These are phyloP conservation scores for Ceratobasidium sp. DNA, from an alignment of 1,284 basidiomycete genomes.

Conservation along the genomic window DNA sequence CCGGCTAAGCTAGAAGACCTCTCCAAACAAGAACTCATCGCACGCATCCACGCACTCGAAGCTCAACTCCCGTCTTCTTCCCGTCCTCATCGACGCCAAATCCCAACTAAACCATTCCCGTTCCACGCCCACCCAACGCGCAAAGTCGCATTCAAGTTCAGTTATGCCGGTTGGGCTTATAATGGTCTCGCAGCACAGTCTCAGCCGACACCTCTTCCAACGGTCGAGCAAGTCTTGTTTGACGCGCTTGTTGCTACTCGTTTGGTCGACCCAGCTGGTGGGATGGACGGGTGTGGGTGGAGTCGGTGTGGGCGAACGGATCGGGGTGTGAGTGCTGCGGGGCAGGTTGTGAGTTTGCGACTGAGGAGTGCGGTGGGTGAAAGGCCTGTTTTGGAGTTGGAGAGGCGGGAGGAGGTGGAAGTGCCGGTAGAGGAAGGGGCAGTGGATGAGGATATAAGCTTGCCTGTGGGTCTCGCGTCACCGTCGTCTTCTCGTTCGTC, in stretches of 20 bases:
- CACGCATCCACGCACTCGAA: conserved; percentile 70
- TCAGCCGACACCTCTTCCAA: conserved; percentile 78
- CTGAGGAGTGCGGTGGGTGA: conserved; percentile 69
- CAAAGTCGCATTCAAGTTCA: conserved; percentile 93
- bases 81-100: conserved; percentile 22
- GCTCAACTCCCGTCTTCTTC: conserved; percentile 47
- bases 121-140: conserved; percentile 79
- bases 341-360: conserved; percentile 95
- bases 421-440: neutral
- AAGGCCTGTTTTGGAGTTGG: neutral
- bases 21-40: conserved; percentile 72
- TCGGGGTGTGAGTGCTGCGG: conserved; percentile 92
- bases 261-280: conserved; percentile 78
- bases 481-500: conserved; percentile 12
- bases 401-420: neutral
- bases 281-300: conserved; percentile 90
- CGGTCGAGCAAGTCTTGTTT: conserved; percentile 91
- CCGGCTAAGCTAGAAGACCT: conserved; percentile 39
- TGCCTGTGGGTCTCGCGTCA: conserved; percentile 14
- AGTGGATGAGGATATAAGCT: neutral
- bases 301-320: conserved; percentile 95
- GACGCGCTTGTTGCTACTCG: conserved; percentile 79
- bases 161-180: conserved; percentile 93
- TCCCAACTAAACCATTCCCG: conserved; percentile 59
- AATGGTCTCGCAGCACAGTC: conserved; percentile 89